Percentiles rank a stretch among this genome's conserved stretches.
These are phyloP conservation scores for Nakazawaea molendinolei DNA, from an alignment of 805 yeast genomes.

Conservation along the genomic window DNA sequence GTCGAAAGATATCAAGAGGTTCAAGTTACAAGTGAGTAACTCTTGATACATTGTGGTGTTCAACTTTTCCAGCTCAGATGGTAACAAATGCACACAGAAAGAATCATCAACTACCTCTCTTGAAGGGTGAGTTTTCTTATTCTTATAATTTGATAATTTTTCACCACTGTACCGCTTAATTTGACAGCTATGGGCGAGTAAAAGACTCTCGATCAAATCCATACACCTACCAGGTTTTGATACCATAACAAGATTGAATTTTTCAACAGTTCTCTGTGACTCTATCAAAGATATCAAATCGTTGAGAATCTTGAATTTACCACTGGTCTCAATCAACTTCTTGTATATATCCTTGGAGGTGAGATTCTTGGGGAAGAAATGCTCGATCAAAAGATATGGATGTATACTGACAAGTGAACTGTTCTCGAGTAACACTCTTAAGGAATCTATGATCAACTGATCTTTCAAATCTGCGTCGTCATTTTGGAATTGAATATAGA, in stretches of 20 bases:
- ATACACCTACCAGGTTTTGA: conserved; percentile 62
- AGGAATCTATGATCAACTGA: conserved; percentile 62
- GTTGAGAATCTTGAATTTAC: conserved; percentile 69
- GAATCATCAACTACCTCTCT: too few relatives aligned
- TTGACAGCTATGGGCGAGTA: conserved; percentile 53
- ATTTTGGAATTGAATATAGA: conserved; percentile 58
- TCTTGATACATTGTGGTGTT: conserved; percentile 12
- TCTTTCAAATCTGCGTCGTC: conserved; percentile 34
- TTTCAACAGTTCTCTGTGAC: conserved; percentile 14
- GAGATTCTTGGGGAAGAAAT: conserved; percentile 77
- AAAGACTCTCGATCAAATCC: conserved; percentile 67
- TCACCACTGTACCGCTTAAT: conserved; percentile 59
- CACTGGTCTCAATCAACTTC: conserved; percentile 70
- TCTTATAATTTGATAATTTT: conserved; percentile 28
- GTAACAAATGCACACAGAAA: conserved; percentile 35
- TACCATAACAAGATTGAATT: conserved; percentile 58
- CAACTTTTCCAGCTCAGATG: conserved; percentile 24
- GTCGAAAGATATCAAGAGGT: conserved; percentile 26
- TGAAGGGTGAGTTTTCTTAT: too few relatives aligned
- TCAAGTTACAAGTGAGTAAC: conserved; percentile 13
- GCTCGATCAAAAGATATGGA: conserved; percentile 80
- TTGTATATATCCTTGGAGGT: conserved; percentile 64
- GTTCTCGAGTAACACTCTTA: conserved; percentile 69
- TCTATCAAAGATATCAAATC: conserved; percentile 55
- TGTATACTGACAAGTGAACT: conserved; percentile 80